Evolutionary conservation across 176 grass and related monocot genomes (phyloP), one percentile per base, ranked within the genome.

Genomic region (Cymbopogon citratus): DNA sequence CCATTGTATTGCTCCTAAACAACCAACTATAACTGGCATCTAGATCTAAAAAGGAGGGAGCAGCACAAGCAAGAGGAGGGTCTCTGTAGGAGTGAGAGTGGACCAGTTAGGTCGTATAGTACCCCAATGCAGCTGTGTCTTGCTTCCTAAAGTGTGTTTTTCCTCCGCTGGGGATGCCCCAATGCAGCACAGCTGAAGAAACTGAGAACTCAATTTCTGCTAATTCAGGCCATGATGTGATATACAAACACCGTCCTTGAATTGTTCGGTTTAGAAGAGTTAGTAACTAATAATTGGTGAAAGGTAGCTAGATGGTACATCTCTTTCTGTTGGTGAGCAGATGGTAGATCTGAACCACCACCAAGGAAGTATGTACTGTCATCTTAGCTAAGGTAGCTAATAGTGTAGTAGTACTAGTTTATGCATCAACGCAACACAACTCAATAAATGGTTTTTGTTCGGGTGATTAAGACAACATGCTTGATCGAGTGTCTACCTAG

Each of bases 21-120:
- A 48, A 81, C 85, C 63, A 81, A 81, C 71, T 36, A 81, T 36
- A 81, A 87, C 75, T 57, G 77, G 18, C 60, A 46, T 61, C 71
- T 69, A 68, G 35, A 81, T 69, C 71, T 61, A 75, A 61, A 87
- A 81, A 74, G 34, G 46, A 60, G 36, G 46, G 59, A 75, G 62
- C 9, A 59, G 64, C 25, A 6, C 25, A 28, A 14, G 60, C n/a
- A 28, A 4, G 60, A 24, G n/a, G 19, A 35, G 36, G 36, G 51
- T 9, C 24, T n/a, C 28, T 38, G 18, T 46, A 79, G n/a, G 31
- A 85, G 39, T 64, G 75, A 85, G 46, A 39, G 56, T 73, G 84
- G 54, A 28, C 54, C 29, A 56, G 18, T 41, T 80, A 75, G 45
- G 61, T 36, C 21, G 29, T 49, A 5, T 66, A 66, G 57, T 60